A percentile compares a stretch with the other conserved stretches of the same genome.
These are phyloP conservation scores for Cryoendolithus antarcticus DNA, from an alignment of 2,329 filamentous ascomycete species.

Conservation along the genomic window DNA sequence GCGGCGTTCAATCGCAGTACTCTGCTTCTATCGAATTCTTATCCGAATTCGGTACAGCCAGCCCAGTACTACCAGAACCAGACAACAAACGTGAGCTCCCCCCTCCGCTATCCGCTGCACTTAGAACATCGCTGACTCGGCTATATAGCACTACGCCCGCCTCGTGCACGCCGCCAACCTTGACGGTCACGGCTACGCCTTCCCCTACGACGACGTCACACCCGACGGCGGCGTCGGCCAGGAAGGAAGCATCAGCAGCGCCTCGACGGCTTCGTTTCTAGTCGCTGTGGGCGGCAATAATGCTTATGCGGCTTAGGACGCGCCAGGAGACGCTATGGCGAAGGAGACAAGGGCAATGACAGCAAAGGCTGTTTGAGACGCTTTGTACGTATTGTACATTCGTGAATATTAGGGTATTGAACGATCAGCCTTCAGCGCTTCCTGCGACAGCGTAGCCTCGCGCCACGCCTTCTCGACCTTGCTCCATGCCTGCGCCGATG, in stretches of 20 bases:
- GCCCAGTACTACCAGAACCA: slow-evolving; percentile 18
- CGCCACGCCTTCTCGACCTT: slow-evolving; percentile 78
- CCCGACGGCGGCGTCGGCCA: slow-evolving; percentile 37
- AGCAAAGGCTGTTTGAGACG: too few species aligned
- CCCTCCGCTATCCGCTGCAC: too few species aligned
- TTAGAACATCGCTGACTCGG: slow-evolving; percentile 14
- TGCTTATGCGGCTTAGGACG: slow-evolving; percentile 12
- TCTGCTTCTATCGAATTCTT: slow-evolving; percentile 36
- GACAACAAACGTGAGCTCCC: slow-evolving; percentile 21
- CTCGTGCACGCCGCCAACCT: slow-evolving; percentile 33
- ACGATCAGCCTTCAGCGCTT: slow-evolving; percentile 15
- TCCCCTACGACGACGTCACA: slow-evolving; percentile 57
- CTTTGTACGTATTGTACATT: too few species aligned
- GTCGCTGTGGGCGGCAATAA: slow-evolving; percentile 20
- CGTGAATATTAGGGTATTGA: too few species aligned
- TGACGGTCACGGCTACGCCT: slow-evolving; percentile 51
- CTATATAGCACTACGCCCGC: slow-evolving; percentile 27
- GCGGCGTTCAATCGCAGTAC: slow-evolving; percentile 67
- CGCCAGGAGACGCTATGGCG: not conserved
- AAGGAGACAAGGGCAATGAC: too few species aligned
- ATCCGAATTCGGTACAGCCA: slow-evolving; percentile 22
- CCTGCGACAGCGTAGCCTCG: slow-evolving; percentile 74
- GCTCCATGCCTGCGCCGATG: slow-evolving; percentile 57
- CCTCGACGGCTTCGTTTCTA: slow-evolving; percentile 14
- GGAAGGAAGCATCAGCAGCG: slow-evolving; percentile 22